phyloP scores from a whole-genome alignment of 768 basidiomycete species.

The Mycena epipterygia region DNA sequence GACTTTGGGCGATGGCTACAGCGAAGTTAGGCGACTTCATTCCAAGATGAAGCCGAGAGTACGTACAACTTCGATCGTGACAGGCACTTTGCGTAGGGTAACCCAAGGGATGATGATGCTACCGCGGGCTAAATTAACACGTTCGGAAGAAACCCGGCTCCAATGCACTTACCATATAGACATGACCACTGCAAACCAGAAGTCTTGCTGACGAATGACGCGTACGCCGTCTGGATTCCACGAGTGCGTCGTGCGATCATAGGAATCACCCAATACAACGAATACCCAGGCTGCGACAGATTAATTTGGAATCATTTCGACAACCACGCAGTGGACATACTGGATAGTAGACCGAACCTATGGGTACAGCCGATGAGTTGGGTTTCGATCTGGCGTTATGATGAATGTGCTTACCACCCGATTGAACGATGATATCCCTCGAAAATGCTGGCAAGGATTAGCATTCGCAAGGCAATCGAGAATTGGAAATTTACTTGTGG shows the following conservation, averaged over 20 bases:
- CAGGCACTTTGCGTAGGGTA: slow-evolving; percentile 80
- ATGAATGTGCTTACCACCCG: slow-evolving; percentile 68
- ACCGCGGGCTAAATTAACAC: slow-evolving; percentile 18
- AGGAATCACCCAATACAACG: slow-evolving; percentile 77
- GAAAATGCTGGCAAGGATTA: slow-evolving; percentile 66
- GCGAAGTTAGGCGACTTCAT: slow-evolving; percentile 1
- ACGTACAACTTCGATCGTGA: slow-evolving; percentile 82
- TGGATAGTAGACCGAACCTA: slow-evolving; percentile 65
- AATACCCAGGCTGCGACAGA: slow-evolving; percentile 70
- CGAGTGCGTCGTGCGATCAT: slow-evolving; percentile 64
- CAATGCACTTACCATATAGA: slow-evolving; percentile 71
- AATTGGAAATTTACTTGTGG: slow-evolving; percentile 71
- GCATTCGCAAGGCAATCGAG: background rate
- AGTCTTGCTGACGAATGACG: slow-evolving; percentile 78
- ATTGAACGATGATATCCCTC: slow-evolving; percentile 87
- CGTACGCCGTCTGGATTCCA: slow-evolving; percentile 75
- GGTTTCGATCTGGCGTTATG: background rate
- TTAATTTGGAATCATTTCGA: background rate
- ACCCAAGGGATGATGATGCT: slow-evolving; percentile 85
- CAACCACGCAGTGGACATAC: slow-evolving; percentile 43
- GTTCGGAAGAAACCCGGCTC: slow-evolving; percentile 33
- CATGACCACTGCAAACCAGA: slow-evolving; percentile 85
- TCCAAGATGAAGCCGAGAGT: background rate
- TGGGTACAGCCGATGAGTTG: slow-evolving; percentile 18
- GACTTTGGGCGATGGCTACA: slow-evolving; percentile 86